These are phyloP conservation scores for Pulveroboletus sp. DNA, from an alignment of 768 basidiomycete genomes.

Conservation along the genomic window DNA sequence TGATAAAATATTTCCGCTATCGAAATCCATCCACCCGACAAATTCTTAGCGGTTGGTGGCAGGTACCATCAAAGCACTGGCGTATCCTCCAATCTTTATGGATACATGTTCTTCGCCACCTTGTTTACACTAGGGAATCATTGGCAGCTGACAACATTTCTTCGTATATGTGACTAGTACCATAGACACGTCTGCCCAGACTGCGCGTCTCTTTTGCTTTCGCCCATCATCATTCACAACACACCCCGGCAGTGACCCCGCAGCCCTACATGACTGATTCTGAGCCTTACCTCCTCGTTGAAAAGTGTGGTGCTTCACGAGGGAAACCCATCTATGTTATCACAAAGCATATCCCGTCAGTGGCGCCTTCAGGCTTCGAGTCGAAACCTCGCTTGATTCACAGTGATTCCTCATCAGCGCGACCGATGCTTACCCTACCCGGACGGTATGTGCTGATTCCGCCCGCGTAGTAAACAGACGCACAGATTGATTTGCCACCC, in stretches of 20 bases:
- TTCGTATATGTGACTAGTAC: conserved; percentile 28
- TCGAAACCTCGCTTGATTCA: conserved; percentile 14
- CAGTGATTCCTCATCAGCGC: conserved; percentile 23
- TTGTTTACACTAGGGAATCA: conserved; percentile 24
- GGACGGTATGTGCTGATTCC: conserved; percentile 27
- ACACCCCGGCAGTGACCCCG: conserved; percentile 7
- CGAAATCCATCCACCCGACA: conserved; percentile 15
- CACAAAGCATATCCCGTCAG: conserved; percentile 41
- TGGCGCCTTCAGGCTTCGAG: conserved; percentile 13
- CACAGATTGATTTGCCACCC: conserved; percentile 17
- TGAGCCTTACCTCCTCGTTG: conserved; percentile 38
- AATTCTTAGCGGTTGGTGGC: conserved; percentile 19
- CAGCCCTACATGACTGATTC: conserved; percentile 21
- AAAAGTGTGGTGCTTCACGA: conserved; percentile 41
- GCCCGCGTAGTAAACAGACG: not conserved
- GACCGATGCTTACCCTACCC: conserved; percentile 30
- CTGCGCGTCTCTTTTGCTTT: conserved; percentile 24
- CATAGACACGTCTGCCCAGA: conserved; percentile 26
- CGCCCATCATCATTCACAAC: conserved; percentile 20
- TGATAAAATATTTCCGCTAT: conserved; percentile 16
- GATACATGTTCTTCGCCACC: conserved; percentile 30
- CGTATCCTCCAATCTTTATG: conserved; percentile 24
- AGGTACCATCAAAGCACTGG: conserved; percentile 26
- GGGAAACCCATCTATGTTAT: conserved; percentile 42
- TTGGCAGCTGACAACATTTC: conserved; percentile 25